Conservation (phyloP, 1,139 yeast species). For the Wickerhamomyces sp. region DNA sequence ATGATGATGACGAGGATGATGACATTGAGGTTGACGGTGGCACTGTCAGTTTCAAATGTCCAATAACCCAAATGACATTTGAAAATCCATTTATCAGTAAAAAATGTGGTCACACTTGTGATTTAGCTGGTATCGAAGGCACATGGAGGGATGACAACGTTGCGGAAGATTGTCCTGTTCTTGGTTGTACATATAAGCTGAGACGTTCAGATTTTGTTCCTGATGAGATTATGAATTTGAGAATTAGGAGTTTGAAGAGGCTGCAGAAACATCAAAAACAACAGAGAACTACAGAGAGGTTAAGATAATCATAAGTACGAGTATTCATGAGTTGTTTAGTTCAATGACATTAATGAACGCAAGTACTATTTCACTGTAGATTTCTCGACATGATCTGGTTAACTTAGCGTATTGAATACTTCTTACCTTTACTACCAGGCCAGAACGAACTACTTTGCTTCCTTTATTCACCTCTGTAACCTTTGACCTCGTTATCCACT, state of each 20-base stretch:
- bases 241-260: conserved; percentile 35
- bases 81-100: conserved; percentile 47
- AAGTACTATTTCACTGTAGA: too few species aligned
- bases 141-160: conserved; percentile 23
- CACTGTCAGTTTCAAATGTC: conserved; percentile 56
- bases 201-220: conserved; percentile 28
- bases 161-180: conserved; percentile 16
- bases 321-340: too few species aligned
- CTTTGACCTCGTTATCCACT: too few species aligned
- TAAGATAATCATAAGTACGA: too few species aligned
- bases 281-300: background rate
- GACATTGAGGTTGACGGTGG: conserved; percentile 67
- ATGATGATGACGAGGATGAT: conserved; percentile 46
- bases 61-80: conserved; percentile 50
- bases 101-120: conserved; percentile 59
- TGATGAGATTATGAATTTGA: conserved; percentile 45
- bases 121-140: conserved; percentile 36
- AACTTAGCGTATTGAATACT: too few species aligned
- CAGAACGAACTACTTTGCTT: too few species aligned
- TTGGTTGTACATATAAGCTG: conserved; percentile 17
- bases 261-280: conserved; percentile 5
- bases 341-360: too few species aligned
- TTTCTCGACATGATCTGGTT: too few species aligned
- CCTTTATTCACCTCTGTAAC: too few species aligned
- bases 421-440: too few species aligned